Conservation (phyloP, 768 basidiomycete genomes). For the Cystobasidium tubakii region DNA sequence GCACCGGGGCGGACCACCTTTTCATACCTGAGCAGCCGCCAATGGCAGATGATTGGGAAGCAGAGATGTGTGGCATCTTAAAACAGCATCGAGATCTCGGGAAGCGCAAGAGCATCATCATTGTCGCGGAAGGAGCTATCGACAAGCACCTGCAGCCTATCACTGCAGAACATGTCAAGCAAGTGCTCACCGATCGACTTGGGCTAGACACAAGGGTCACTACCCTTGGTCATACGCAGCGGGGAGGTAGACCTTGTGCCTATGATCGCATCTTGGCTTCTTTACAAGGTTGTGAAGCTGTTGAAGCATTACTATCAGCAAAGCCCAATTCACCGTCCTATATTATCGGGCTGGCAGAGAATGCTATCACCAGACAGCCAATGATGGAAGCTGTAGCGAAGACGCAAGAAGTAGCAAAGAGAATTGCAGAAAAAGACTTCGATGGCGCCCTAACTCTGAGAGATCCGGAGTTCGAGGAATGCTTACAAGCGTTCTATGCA, state of each 20-base stretch:
- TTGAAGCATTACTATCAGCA: constrained; percentile 76
- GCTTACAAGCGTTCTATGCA: constrained; percentile 73
- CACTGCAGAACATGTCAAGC: constrained; percentile 80
- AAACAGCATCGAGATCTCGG: constrained; percentile 82
- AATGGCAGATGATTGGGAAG: constrained; percentile 71
- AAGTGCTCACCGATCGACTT: constrained; percentile 74
- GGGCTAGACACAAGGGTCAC: constrained; percentile 94
- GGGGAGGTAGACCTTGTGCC: constrained; percentile 89
- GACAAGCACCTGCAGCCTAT: constrained; percentile 87
- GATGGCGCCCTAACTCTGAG: constrained; percentile 76
- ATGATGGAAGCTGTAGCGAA: constrained; percentile 85
- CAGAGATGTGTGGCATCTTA: constrained; percentile 80
- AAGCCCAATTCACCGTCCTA: constrained; percentile 87
- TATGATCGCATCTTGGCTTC: constrained; percentile 89
- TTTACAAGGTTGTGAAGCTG: constrained; percentile 89
- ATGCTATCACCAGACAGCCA: constrained; percentile 86
- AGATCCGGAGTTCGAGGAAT: constrained; percentile 85
- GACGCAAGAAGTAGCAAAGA: constrained; percentile 78
- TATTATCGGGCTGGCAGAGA: constrained; percentile 93
- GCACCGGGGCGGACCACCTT: constrained; percentile 82
- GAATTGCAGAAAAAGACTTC: constrained; percentile 77
- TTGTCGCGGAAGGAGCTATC: constrained; percentile 92
- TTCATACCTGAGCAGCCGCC: constrained; percentile 96
- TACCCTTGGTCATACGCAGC: constrained; percentile 91
- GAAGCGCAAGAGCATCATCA: constrained; percentile 97